Evolutionary conservation across 2,329 filamentous ascomycete genomes (phyloP).

Genomic region (Pseudocercospora crystallina): DNA sequence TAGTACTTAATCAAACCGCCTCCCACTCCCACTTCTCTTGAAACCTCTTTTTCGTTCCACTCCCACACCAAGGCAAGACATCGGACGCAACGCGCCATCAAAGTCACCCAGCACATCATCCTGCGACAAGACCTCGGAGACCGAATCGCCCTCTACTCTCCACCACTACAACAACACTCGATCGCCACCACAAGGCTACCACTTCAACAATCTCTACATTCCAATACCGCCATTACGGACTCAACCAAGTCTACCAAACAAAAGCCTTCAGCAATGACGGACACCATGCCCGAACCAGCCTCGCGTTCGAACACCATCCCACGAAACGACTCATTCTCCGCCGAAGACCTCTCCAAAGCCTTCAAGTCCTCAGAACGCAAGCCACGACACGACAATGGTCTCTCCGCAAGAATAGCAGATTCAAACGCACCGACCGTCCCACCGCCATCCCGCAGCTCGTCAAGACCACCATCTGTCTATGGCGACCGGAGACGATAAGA

Average conservation of each 20-base stretch:
- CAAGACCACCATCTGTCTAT: constrained; percentile 30
- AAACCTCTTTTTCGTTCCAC: too few relatives aligned
- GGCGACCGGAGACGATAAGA: constrained; percentile 23
- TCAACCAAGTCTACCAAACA: constrained; percentile 6
- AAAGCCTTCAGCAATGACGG: constrained; percentile 30
- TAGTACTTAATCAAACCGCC: constrained; percentile 14
- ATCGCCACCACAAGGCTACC: not conserved
- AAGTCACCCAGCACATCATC: too few relatives aligned
- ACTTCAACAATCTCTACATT: not conserved
- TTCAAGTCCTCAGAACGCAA: constrained; percentile 35
- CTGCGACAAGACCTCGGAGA: too few relatives aligned
- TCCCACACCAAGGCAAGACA: too few relatives aligned
- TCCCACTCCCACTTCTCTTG: not conserved
- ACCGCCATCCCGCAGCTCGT: constrained; percentile 33
- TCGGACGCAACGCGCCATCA: too few relatives aligned
- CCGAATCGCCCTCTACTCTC: too few relatives aligned
- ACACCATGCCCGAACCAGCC: constrained; percentile 34
- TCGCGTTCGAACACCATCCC: constrained; percentile 24
- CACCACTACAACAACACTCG: not conserved
- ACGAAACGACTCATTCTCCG: constrained; percentile 39
- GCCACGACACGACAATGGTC: constrained; percentile 30
- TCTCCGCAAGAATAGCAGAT: constrained; percentile 29
- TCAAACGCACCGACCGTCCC: constrained; percentile 31
- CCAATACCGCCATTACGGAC: not conserved
- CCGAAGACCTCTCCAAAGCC: constrained; percentile 35